Evolutionary conservation across 306 rosid species (phyloP), one percentile per base, ranked within the genome.

Genomic region (Casuarina cunninghamiana): DNA sequence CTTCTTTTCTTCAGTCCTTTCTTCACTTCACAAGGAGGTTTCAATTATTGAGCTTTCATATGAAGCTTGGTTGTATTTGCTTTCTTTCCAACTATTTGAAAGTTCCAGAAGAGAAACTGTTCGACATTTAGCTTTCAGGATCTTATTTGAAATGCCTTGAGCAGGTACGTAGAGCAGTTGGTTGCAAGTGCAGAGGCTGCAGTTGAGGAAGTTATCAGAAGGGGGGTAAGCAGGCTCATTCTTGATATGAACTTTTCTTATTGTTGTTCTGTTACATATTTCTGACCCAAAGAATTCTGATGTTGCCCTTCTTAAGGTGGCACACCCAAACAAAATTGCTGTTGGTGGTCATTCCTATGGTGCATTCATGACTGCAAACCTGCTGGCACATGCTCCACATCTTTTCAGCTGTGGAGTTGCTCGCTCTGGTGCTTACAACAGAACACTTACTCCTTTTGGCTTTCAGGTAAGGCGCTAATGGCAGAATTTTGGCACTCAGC

Each of bases 331-430:
- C 84, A 95, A 87, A 88, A 91, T 95, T 80, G 97, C 97, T 79
- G 85, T 95, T 77, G 99, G 99, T 67, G 99, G 99, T 85, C 97
- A 95, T 84, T 95, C 99, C 80, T 95, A 95, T 77, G 99, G 99
- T 69, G 99, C 99, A 4, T 95, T 95, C 87, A 95, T 95, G 99
- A 90, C 97, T 78, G 99, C 99, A 77, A 95, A 95, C 84, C 99
- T 95, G 71, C 85, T 95, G 74, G 99, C 97, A 44, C 99, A 93
- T 68, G 99, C 99, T 58, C 94, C 99, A 74, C 99, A 95, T 86
- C 96, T 95, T 79, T 95, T 95, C 86, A 84, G 96, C 80, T 95
- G 99, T 81, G 99, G 99, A 73, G 75, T 95, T 87, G 99, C 99
- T 80, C 99, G 99, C 49, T 95, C 99, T 75, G 99, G 99, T 81